Conservation (phyloP, 1,139 yeast genomes). For the Taphrina sp. region DNA sequence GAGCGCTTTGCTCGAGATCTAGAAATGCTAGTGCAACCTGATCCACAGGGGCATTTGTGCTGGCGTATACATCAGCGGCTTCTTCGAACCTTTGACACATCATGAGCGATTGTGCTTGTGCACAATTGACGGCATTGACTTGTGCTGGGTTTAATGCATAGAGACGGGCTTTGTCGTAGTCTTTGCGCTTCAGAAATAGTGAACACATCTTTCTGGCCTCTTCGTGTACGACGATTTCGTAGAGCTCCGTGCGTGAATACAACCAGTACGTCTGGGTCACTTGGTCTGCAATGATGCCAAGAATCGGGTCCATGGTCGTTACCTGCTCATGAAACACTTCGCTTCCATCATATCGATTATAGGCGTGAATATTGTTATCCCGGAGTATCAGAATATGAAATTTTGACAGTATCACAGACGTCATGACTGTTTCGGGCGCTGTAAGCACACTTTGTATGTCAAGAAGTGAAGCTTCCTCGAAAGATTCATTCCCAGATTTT, state of each 20-base stretch:
- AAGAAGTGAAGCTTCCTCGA: conserved; percentile 9
- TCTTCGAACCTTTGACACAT: conserved; percentile 45
- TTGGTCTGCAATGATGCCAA: conserved; percentile 64
- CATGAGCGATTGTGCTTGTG: conserved; percentile 62
- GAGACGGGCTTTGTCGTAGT: conserved; percentile 67
- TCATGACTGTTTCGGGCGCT: neutral
- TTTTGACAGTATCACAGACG: neutral
- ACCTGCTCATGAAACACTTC: conserved; percentile 2
- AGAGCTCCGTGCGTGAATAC: conserved; percentile 53
- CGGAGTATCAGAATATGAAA: conserved; percentile 12
- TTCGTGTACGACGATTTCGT: conserved; percentile 65
- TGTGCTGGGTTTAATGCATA: conserved; percentile 50
- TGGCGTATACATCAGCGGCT: conserved; percentile 66
- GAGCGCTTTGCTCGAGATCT: conserved; percentile 48
- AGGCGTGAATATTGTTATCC: neutral
- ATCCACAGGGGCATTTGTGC: conserved; percentile 68
- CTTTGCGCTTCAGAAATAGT: conserved; percentile 59
- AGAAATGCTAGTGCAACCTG: conserved; percentile 64
- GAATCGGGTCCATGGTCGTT: conserved; percentile 9
- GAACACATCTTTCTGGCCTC: conserved; percentile 79
- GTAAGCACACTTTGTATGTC: neutral
- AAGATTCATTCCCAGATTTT: conserved; percentile 10
- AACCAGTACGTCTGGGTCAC: conserved; percentile 60
- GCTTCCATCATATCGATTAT: conserved; percentile 15
- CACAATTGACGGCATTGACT: conserved; percentile 57